Base-by-base conservation (phyloP, 345 rosid species). In the Hevea brasiliensis region DNA sequence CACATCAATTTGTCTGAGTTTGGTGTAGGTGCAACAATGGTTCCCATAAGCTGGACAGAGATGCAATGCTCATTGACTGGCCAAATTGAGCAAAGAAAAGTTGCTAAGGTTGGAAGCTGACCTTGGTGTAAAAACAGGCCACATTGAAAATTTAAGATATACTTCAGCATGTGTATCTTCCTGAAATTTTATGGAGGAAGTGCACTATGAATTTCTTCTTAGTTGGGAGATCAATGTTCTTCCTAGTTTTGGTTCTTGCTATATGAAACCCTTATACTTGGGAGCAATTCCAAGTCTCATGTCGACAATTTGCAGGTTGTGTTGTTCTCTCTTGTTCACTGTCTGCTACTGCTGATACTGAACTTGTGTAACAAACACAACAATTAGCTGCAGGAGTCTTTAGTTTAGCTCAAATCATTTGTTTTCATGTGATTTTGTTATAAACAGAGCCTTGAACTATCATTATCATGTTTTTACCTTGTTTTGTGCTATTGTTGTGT, bases 31-130 rank as follows among this genome's bases (percentile, higher is more conserved):
- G 97, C 84, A 73, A 81, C 95, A 55, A 86, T 94, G 98, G 89
- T 92, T 65, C 98, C 98, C 0, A 74, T 90, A 72, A 94, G 96
- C 74, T 94, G 98, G 98, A 92, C 96, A 0, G 94, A 94, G 85
- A 89, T 94, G 98, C 98, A 90, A 70, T 92, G 98, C 71, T 97
- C 97, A 3, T 64, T 87, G 85, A 90, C 98, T 0, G 89, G 98
- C 41, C 98, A 94, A 84, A 86, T 82, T 0, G 97, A 92, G 90
- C 84, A 65, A 58, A 86, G 97, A 76, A 94, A 94, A 84, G 98
- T 94, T 40, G 98, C 98, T 13, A 90, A 92, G 75, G 91, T 86
- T 8, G 90, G 82, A 48, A 85, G 74, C 75, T 86, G 82, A 91
- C 60, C 37, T 32, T 6, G 44, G 41, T 37, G 47, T 13, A 68